Evolutionary conservation across 768 basidiomycete genomes (phyloP), one percentile per base, ranked within the genome.

Genomic region (Lentinula raphanica): DNA sequence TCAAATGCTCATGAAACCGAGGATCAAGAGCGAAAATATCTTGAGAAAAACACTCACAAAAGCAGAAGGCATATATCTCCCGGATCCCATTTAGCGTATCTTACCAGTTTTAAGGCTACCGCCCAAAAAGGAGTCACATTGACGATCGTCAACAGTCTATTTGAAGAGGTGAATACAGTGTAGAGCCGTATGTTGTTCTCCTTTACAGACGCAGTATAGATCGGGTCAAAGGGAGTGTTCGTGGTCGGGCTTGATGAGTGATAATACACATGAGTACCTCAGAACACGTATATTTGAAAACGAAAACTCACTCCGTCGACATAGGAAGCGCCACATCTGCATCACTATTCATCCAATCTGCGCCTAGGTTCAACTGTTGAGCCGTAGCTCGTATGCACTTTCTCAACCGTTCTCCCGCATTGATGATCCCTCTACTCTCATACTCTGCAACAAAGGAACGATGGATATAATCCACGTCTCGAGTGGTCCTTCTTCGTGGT

Each of bases 291-390:
- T n/a, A n/a, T n/a, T 40, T 21, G 23, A 32, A 58, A 42, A 31
- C 48, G 55, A 57, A 17, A 17, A 27, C 85, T 69, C 64, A 87
- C 84, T 85, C 82, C 59, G 71, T 67, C 19, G 82, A 80, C 78
- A 85, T 79, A 15, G 88, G 87, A 49, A 90, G 73, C 2, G 87
- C 85, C 13, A 87, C 76, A 61, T 90, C 88, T 0, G 88, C 84
- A 61, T 87, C 84, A 3, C 83, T 79, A 57, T 89, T 89, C 87
- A 90, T 87, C 88, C 88, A 90, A 67, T 89, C 87, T 56, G 72
- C 71, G 23, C 88, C 87, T 49, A 80, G 75, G 3, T 66, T 63
- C 65, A 84, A 78, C 6, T 68, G 67, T 17, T 62, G 49, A 0
- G 87, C 86, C 2, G 86, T 88, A 31, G 74, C 72, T 9, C 70